phyloP scores from a whole-genome alignment of 225 moss, liverwort and hornwort species.

The Takakia lepidozioides region DNA sequence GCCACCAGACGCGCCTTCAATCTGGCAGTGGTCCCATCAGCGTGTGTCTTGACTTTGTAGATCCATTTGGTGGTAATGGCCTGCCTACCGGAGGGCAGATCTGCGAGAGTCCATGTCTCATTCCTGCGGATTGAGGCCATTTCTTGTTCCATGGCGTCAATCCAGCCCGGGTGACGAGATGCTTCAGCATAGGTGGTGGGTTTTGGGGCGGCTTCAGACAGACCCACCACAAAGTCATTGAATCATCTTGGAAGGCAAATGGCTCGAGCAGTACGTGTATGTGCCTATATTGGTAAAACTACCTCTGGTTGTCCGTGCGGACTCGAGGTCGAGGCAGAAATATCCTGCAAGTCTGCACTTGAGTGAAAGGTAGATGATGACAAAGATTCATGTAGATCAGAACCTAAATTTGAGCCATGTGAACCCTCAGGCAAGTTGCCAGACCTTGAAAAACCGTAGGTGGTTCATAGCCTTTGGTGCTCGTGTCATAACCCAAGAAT shows the following conservation, averaged over 20 bases:
- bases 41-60: too few species aligned
- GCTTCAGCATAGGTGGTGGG: not conserved
- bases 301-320: too few species aligned
- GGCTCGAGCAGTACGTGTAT: not conserved
- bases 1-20: too few species aligned
- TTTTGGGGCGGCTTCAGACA: not conserved
- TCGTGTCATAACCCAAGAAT: not conserved
- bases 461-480: not conserved
- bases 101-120: not conserved
- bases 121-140: not conserved
- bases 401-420: too few species aligned
- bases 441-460: not conserved
- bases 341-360: too few species aligned
- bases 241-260: not conserved
- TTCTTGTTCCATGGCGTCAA: not conserved
- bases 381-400: too few species aligned
- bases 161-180: not conserved
- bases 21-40: too few species aligned
- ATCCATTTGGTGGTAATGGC: too few species aligned
- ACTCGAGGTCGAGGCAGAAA: not conserved
- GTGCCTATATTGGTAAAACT: not conserved
- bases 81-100: too few species aligned
- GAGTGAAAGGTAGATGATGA: too few species aligned
- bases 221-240: not conserved
- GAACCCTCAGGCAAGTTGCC: too few species aligned